These are phyloP conservation scores for Aspergillus pseudonomiae DNA, from an alignment of 2,329 filamentous ascomycete species.

Conservation along the genomic window DNA sequence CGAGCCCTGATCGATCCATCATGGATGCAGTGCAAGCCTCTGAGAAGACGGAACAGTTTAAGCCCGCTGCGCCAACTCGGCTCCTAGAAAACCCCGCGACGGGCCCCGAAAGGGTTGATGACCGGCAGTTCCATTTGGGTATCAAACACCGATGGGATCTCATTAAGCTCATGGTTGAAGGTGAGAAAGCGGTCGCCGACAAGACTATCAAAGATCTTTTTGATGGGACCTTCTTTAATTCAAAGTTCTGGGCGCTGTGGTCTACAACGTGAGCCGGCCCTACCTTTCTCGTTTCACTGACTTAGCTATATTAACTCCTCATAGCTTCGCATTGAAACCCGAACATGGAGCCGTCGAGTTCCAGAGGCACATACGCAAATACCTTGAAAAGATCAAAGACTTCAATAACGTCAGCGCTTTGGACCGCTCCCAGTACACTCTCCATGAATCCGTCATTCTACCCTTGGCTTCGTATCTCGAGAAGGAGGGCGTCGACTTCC, in stretches of 20 bases:
- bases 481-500: conserved; percentile 31
- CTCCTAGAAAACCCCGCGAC: neutral
- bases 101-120: conserved; percentile 10
- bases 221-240: conserved; percentile 21
- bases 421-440: conserved; percentile 28
- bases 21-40: conserved; percentile 10
- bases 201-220: conserved; percentile 35
- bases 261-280: conserved; percentile 22
- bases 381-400: conserved; percentile 25
- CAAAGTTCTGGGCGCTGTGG: conserved; percentile 29
- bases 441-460: conserved; percentile 29
- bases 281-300: conserved; percentile 4
- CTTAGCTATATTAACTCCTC: neutral
- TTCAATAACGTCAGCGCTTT: conserved; percentile 24
- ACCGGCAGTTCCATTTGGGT: conserved; percentile 13
- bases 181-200: conserved; percentile 26
- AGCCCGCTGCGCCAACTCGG: neutral
- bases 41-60: neutral
- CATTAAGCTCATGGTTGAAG: conserved; percentile 21
- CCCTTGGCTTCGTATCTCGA: conserved; percentile 28
- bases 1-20: conserved; percentile 2
- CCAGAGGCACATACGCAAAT: conserved; percentile 26
- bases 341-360: conserved; percentile 29
- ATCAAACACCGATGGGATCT: conserved; percentile 20
- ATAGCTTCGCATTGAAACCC: conserved; percentile 19